phyloP scores from a whole-genome alignment of 164 flowering plant species.

The Annona squamosa region DNA sequence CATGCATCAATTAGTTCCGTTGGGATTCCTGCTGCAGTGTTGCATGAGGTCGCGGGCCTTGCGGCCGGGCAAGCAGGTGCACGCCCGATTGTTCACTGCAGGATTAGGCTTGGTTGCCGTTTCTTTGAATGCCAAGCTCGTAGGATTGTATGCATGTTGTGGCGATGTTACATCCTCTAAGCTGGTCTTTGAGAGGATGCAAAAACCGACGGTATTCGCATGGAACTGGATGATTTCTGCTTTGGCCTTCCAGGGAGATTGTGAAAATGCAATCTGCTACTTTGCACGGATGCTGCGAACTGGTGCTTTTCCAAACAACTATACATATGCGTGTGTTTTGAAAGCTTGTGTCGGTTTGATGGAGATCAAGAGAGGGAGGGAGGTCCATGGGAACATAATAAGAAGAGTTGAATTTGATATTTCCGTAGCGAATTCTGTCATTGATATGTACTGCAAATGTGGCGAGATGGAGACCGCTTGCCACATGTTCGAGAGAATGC shows the following conservation, averaged over 20 bases:
- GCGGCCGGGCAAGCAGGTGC: constrained; percentile 52
- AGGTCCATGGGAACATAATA: constrained; percentile 21
- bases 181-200: constrained; percentile 11
- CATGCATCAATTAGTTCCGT: background rate
- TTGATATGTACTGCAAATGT: constrained; percentile 65
- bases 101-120: constrained; percentile 11
- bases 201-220: constrained; percentile 19
- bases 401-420: constrained; percentile 31
- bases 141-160: constrained; percentile 55
- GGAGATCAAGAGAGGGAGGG: constrained; percentile 42
- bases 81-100: constrained; percentile 32
- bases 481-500: constrained; percentile 50
- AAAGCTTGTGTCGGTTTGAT: constrained; percentile 61
- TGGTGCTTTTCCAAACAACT: constrained; percentile 36
- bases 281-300: constrained; percentile 34
- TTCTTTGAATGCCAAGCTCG: constrained; percentile 41
- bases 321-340: constrained; percentile 39
- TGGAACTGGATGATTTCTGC: constrained; percentile 32
- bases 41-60: constrained; percentile 31
- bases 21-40: constrained; percentile 9
- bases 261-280: constrained; percentile 15
- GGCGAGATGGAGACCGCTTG: constrained; percentile 31
- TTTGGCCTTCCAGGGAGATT: constrained; percentile 22
- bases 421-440: constrained; percentile 39
- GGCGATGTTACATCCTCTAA: constrained; percentile 40